Percentiles rank a stretch among this genome's conserved stretches.
These are phyloP conservation scores for Stephanodiscus triporus DNA, from an alignment of 108 stramenopile species.

Conservation along the genomic window DNA sequence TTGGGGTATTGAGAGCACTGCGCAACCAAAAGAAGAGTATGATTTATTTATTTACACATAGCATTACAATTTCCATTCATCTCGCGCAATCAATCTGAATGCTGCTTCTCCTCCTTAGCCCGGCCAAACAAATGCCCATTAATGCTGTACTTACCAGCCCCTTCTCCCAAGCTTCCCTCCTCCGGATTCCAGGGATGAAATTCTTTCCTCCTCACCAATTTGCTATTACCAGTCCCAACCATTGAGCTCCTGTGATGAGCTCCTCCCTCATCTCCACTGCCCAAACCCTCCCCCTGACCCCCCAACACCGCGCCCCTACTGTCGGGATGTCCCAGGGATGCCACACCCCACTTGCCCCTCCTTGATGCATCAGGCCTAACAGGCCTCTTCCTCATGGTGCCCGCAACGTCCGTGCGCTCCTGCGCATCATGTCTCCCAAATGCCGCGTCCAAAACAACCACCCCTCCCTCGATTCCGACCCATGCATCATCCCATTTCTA, in stretches of 20 bases:
- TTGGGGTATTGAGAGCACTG: no score
- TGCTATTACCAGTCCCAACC: slow-evolving; percentile 71
- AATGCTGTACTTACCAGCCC: background rate
- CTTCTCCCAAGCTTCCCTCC: background rate
- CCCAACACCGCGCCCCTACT: no score
- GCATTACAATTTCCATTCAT: no score
- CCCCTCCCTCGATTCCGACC: no score
- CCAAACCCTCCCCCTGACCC: slow-evolving; percentile 28
- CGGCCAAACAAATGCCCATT: no score
- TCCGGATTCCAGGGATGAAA: slow-evolving; percentile 62
- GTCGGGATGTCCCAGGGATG: slow-evolving; percentile 76
- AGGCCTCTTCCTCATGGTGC: slow-evolving; percentile 41
- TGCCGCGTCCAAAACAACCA: slow-evolving; percentile 74
- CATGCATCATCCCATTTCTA: no score
- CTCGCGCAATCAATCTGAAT: no score
- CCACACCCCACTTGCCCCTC: slow-evolving; percentile 40
- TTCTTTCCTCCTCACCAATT: slow-evolving; percentile 68
- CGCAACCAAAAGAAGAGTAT: no score
- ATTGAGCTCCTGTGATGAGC: slow-evolving; percentile 30
- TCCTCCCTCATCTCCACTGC: slow-evolving; percentile 29
- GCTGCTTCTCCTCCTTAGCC: no score
- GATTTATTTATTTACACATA: no score
- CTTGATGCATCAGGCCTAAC: slow-evolving; percentile 24
- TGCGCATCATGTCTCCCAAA: slow-evolving; percentile 71
- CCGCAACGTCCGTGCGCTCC: slow-evolving; percentile 61